Evolutionary conservation across 805 yeast species (phyloP), one percentile per base, ranked within the genome.

Genomic region (Schwanniomyces yamadae): DNA sequence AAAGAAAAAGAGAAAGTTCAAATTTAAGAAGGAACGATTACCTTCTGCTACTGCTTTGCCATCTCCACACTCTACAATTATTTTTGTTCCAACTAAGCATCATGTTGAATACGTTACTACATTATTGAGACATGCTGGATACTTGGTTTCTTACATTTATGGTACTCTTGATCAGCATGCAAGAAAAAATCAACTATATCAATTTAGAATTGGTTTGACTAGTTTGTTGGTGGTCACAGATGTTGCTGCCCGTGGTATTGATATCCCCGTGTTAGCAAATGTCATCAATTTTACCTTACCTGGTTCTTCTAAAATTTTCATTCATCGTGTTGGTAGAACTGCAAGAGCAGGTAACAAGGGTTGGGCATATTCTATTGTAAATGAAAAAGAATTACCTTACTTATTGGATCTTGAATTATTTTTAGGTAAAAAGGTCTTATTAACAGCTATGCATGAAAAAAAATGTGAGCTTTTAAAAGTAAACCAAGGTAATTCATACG

Each of bases 281-380:
- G 99, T 93, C 35, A 75, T 93, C 48, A 93, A 93, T 59, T 93
- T 77, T 61, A 80, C 96, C 1, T 71, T 93, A 41, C 98, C 98
- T 8, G 84, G 88, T 1, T 82, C 95, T 1, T 88, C 97, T 4
- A 93, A 95, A 61, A 84, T 91, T 40, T 93, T 93, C 61, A 77
- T 93, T 37, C 99, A 93, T 64, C 80, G 99, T 66, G 98, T 93
- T 31, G 99, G 99, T 61, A 82, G 99, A 75, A 93, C 99, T 30
- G 99, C 99, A 8, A 84, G 99, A 75, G 99, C 99, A 6, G 99
- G 99, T 57, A 84, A 88, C 57, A 80, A 76, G 49, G 99, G 99
- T 55, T 89, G 97, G 95, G 99, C 99, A 0, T 93, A 86, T 58
- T 83, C 96, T 3, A 78, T 93, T 41, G 83, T 90, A 6, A 73